Conservation (phyloP, 2,329 filamentous ascomycete species). For the Sclerotinia spermophila region DNA sequence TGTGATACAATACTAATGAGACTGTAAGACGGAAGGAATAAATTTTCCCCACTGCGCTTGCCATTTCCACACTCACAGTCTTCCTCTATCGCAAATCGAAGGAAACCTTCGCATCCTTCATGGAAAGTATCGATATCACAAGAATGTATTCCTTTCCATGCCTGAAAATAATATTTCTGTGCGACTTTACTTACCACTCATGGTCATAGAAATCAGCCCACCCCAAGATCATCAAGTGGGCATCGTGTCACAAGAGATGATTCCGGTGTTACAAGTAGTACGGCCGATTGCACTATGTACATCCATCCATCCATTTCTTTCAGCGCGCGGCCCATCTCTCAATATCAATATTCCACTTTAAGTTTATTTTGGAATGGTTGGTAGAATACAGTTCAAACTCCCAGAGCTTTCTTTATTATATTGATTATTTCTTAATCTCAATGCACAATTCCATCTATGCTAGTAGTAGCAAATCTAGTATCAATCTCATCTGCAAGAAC, state of each 20-base stretch:
- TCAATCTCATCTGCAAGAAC: background rate
- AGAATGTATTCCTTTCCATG: background rate
- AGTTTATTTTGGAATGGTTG: background rate
- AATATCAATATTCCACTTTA: background rate
- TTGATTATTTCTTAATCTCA: background rate
- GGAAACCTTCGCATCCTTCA: background rate
- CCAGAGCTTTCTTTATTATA: background rate
- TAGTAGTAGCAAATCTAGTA: background rate
- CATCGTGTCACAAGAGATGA: background rate
- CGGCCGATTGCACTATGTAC: conserved; percentile 3
- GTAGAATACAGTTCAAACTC: background rate
- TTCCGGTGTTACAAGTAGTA: conserved; percentile 1
- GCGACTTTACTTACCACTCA: background rate
- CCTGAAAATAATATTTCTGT: background rate
- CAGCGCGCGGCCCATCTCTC: background rate
- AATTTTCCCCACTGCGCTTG: background rate
- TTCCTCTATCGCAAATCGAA: background rate
- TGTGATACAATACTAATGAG: background rate
- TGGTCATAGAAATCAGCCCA: conserved; percentile 3
- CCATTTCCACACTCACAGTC: background rate
- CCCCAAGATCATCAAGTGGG: background rate
- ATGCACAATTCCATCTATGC: background rate
- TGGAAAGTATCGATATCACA: background rate
- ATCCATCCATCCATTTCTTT: background rate
- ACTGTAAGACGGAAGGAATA: background rate